phyloP scores from a whole-genome alignment of 2,329 filamentous ascomycete species.

The Cladophialophora psammophila region DNA sequence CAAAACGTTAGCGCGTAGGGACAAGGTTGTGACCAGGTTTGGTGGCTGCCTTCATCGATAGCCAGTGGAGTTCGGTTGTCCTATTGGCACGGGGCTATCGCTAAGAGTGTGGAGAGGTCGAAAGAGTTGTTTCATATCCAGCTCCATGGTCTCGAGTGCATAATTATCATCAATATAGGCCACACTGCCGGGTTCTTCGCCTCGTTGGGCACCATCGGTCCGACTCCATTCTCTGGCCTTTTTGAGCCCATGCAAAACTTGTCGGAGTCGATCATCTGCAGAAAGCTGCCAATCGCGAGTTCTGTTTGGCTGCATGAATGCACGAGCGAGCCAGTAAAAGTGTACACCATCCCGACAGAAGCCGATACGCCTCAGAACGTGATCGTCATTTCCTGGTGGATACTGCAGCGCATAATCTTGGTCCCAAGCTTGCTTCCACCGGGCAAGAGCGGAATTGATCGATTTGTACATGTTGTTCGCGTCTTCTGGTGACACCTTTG shows the following conservation, averaged over 20 bases:
- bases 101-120: conserved; percentile 57
- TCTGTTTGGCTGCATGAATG: conserved; percentile 67
- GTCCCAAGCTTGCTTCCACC: conserved; percentile 77
- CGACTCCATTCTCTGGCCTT: conserved; percentile 67
- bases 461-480: conserved; percentile 57
- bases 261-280: conserved; percentile 66
- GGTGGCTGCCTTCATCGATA: conserved; percentile 14
- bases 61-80: background rate
- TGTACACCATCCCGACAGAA: conserved; percentile 76
- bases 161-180: conserved; percentile 73
- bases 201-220: conserved; percentile 69
- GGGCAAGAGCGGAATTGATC: conserved; percentile 65
- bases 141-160: conserved; percentile 67
- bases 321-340: conserved; percentile 75
- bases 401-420: conserved; percentile 73
- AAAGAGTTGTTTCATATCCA: conserved; percentile 76
- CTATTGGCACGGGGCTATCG: conserved; percentile 10
- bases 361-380: conserved; percentile 64
- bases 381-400: conserved; percentile 51
- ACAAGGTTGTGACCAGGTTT: background rate
- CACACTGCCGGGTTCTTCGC: conserved; percentile 72
- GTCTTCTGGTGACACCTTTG: conserved; percentile 54
- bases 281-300: conserved; percentile 62
- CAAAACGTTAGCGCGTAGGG: background rate
- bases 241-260: conserved; percentile 68